These are phyloP conservation scores for Epichloe sibirici DNA, from an alignment of 2,329 filamentous ascomycete genomes.

Conservation along the genomic window DNA sequence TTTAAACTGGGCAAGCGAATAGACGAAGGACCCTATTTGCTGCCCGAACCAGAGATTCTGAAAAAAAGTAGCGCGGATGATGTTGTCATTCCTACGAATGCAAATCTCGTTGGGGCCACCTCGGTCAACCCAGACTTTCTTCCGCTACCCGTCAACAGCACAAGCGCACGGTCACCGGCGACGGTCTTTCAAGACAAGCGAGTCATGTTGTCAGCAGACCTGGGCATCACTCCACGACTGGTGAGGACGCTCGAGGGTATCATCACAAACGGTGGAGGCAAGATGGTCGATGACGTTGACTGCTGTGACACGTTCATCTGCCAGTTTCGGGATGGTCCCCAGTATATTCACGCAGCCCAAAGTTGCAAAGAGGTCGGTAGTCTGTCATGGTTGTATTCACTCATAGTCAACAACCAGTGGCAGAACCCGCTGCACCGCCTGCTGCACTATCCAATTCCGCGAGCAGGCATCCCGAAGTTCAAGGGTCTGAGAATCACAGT, in stretches of 20 bases:
- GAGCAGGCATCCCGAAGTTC: conserved; percentile 68
- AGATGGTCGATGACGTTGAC: conserved; percentile 50
- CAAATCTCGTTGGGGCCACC: conserved; percentile 56
- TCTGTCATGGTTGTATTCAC: conserved; percentile 82
- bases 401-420: conserved; percentile 84
- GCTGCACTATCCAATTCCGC: conserved; percentile 80
- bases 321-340: conserved; percentile 67
- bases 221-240: conserved; percentile 57
- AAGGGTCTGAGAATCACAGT: conserved; percentile 67
- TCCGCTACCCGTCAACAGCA: conserved; percentile 29
- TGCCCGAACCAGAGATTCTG: conserved; percentile 82
- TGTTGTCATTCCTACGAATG: conserved; percentile 43
- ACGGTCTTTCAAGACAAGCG: conserved; percentile 66
- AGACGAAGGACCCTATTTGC: conserved; percentile 70
- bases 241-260: conserved; percentile 56
- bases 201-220: conserved; percentile 66
- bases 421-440: conserved; percentile 72
- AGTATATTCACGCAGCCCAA: conserved; percentile 68
- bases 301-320: conserved; percentile 77
- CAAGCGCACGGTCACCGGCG: conserved; percentile 36
- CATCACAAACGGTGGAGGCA: conserved; percentile 59
- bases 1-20: conserved; percentile 86
- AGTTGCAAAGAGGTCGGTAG: conserved; percentile 78
- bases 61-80: conserved; percentile 41
- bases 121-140: conserved; percentile 33